Percentiles rank a stretch among this genome's conserved stretches.
These are phyloP conservation scores for Manihot esculenta DNA, from an alignment of 441 rosid genomes.

Conservation along the genomic window DNA sequence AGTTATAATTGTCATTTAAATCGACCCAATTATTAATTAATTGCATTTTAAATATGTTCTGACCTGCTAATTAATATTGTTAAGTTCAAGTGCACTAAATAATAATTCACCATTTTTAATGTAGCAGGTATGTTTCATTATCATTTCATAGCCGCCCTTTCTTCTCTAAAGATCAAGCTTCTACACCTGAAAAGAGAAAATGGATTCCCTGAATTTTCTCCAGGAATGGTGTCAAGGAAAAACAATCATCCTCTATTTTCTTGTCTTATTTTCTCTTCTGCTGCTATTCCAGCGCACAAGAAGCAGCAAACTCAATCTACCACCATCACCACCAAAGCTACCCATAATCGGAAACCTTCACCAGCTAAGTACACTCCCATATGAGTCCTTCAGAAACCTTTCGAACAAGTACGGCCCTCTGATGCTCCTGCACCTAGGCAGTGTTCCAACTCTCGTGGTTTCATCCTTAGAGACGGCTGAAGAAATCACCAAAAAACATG, in stretches of 20 bases:
- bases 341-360: constrained; percentile 44
- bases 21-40: too few relatives aligned
- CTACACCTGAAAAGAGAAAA: not conserved
- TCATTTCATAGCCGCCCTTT: too few relatives aligned
- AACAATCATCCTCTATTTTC: constrained; percentile 1
- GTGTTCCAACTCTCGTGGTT: constrained; percentile 29
- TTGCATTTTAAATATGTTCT: too few relatives aligned
- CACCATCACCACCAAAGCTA: constrained; percentile 41
- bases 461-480: constrained; percentile 36
- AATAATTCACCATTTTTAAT: too few relatives aligned
- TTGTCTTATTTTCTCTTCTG: not conserved
- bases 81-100: too few relatives aligned
- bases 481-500: constrained; percentile 31
- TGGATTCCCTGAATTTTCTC: not conserved
- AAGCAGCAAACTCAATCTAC: constrained; percentile 28
- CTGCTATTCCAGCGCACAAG: not conserved
- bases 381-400: constrained; percentile 29
- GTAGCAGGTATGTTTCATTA: too few relatives aligned
- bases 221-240: not conserved
- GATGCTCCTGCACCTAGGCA: constrained; percentile 30
- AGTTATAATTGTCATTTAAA: too few relatives aligned
- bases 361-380: constrained; percentile 30
- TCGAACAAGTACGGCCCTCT: constrained; percentile 37
- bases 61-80: too few relatives aligned
- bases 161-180: not conserved